phyloP scores from a whole-genome alignment of 495 filamentous ascomycete species.

The Aspergillus nanangensis region DNA sequence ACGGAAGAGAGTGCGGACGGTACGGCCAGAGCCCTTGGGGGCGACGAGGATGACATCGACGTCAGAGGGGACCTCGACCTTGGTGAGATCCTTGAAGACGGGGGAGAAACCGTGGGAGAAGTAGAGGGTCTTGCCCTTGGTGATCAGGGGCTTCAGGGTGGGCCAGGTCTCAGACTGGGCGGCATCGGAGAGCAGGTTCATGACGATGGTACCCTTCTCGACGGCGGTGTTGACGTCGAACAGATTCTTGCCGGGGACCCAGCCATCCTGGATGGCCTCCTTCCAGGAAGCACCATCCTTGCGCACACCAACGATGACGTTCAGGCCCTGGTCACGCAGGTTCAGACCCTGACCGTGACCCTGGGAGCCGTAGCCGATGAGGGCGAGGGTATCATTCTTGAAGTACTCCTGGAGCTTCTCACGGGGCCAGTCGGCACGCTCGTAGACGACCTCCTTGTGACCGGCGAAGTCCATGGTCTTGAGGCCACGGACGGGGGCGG shows the following conservation, averaged over 20 bases:
- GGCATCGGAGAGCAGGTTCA: constrained; percentile 97
- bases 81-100: constrained; percentile 99
- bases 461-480: constrained; percentile 82
- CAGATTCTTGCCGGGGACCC: constrained; percentile 96
- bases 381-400: constrained; percentile 98
- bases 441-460: constrained; percentile 86
- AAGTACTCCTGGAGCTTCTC: constrained; percentile 99
- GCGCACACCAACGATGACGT: constrained; percentile 96
- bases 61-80: constrained; percentile 91
- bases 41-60: constrained; percentile 99
- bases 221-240: constrained; percentile 98
- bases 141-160: constrained; percentile 91
- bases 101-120: constrained; percentile 99
- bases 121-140: constrained; percentile 99
- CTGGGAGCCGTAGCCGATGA: constrained; percentile 99
- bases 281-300: constrained; percentile 98
- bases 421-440: constrained; percentile 96
- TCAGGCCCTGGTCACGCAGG: constrained; percentile 97
- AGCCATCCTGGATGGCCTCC: constrained; percentile 94
- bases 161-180: constrained; percentile 99
- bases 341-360: constrained; percentile 98
- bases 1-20: constrained; percentile 94
- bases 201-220: constrained; percentile 86
- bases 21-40: constrained; percentile 97
- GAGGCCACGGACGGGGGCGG: constrained; percentile 46